Evolutionary conservation across 345 rosid species (phyloP), one percentile per base, ranked within the genome.

Genomic region (Salix viminalis): DNA sequence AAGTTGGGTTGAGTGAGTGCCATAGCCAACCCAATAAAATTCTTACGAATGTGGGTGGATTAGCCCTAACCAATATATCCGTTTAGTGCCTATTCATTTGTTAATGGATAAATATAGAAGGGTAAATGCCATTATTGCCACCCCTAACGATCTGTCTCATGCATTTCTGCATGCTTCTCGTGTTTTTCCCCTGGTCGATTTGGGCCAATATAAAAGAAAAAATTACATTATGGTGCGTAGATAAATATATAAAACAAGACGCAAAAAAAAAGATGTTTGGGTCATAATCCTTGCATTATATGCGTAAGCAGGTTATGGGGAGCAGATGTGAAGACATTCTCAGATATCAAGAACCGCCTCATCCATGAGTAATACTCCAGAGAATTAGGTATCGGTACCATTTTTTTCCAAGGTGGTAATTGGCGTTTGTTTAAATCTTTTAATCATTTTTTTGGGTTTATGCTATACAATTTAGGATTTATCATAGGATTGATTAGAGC

Each of bases 261-360:
- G 23, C n/a, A 14, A 21, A 30, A 21, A 30, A 19, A 30, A 41
- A 41, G 28, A 9, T 23, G 5, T 34, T 58, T 42, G 21, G 21
- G 14, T 10, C 3, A 2, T 73, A 19, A 81, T 11, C 23, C 50
- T 18, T 12, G 28, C 46, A 7, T 44, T 60, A 28, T 78, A 41
- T 79, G 76, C 46, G 79, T 74, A 26, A 65, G 65, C 91, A 92
- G 97, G 98, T 79, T 92, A 72, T 91, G 97, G 98, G 91, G 97
- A 37, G 77, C 34, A 74, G 97, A 94, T 72, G 92, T 91, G 64
- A 80, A 79, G 80, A 83, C 92, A 58, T 94, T 94, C 75, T 75
- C 87, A 4, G 98, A 91, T 46, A 80, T 94, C 69, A 81, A 78
- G 76, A 84, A 78, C 48, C 89, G 85, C 32, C 75, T 94, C 69